Evolutionary conservation across 73 alveolate genomes (phyloP).

Genomic region (Paramecium caudatum): DNA sequence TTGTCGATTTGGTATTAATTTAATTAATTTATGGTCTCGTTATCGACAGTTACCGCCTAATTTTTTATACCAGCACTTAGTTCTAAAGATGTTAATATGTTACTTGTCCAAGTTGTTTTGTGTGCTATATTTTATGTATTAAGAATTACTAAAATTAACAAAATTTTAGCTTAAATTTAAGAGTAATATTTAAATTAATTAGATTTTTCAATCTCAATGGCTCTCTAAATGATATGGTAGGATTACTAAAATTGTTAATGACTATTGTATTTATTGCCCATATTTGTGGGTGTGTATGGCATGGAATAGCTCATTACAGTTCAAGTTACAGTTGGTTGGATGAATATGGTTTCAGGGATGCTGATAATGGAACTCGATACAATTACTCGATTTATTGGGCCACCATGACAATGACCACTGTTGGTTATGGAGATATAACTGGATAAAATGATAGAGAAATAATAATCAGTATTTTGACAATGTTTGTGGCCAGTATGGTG

Average conservation of each 20-base stretch:
- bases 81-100: constrained; percentile 11
- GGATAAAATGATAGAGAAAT: constrained; percentile 86
- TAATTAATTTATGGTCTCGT: constrained; percentile 25
- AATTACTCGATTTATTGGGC: constrained; percentile 91
- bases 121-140: constrained; percentile 41
- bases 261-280: constrained; percentile 47
- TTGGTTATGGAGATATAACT: constrained; percentile 92
- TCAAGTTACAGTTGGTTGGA: constrained; percentile 2
- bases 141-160: constrained; percentile 56
- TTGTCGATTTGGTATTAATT: constrained; percentile 55
- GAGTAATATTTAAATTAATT: neutral
- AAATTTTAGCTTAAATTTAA: constrained; percentile 50
- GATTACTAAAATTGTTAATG: constrained; percentile 4
- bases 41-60: constrained; percentile 7
- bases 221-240: constrained; percentile 54
- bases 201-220: constrained; percentile 65
- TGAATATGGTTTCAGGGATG: neutral
- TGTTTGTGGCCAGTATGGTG: constrained; percentile 88
- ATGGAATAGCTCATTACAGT: constrained; percentile 17
- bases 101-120: neutral
- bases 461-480: constrained; percentile 78
- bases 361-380: constrained; percentile 62
- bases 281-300: constrained; percentile 65
- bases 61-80: constrained; percentile 30
- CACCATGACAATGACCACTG: constrained; percentile 94